Base-by-base conservation (phyloP, 768 basidiomycete genomes). In the Boletus edulis region DNA sequence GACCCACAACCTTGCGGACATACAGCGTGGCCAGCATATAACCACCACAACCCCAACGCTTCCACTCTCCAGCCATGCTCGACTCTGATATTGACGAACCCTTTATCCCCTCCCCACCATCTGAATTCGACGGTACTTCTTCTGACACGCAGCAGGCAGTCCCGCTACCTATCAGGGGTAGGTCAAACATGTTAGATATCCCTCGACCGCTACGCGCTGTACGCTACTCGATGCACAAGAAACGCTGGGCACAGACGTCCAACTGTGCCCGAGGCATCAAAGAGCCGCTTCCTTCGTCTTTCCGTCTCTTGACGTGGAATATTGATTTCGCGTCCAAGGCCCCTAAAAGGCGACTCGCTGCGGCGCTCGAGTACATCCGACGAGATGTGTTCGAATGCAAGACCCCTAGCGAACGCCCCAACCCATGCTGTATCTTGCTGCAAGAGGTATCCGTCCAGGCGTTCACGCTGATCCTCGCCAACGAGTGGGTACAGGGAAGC, bases 251-350 rank as follows among this genome's bases (percentile, higher is more conserved):
- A 49, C 71, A 63, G 54, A 71, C 69, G 13, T 67, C 70, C 40
- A 65, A 72, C 48, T 72, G 72, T 51, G 70, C 71, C n/a, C 62
- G 65, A 54, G 68, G 69, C 38, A 60, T 71, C 59, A 65, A 64
- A 40, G 71, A 73, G 9, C 64, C 68, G 9, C 66, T 74, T 46
- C 79, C 80, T n/a, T 62, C 75, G 29, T 72, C 72, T 35, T 62
- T 90, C 46, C 75, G 75, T 52, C 67, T 91, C 46, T 67, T 91
- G 57, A 83, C 86, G 29, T 91, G 89, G 89, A 91, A 91, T 68
- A 61, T 91, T 51, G 81, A 86, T 63, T 83, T 79, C 64, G 58
- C 65, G 39, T 69, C 70, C 15, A 59, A 65, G 0, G 60, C 73
- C 39, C 64, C 62, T 11, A 72, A 70, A 41, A 73, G 73, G 52